Conservation (phyloP, 164 flowering plant species). For the Aristolochia californica region DNA sequence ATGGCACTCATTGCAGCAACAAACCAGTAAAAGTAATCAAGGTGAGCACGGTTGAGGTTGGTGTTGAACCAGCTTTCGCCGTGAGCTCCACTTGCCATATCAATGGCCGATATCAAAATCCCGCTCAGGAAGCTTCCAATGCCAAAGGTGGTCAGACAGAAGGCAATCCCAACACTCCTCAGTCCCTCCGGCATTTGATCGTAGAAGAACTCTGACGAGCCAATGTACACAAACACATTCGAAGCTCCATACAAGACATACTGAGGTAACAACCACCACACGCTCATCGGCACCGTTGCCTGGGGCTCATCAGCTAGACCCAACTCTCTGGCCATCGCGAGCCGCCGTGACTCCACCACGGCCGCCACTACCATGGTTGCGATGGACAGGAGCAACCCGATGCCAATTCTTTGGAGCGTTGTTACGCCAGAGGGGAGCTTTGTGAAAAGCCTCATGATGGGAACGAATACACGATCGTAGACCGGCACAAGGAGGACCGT, state of each 20-base stretch:
- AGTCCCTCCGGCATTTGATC: slow-evolving; percentile 7
- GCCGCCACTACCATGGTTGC: slow-evolving; percentile 8
- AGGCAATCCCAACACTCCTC: slow-evolving; percentile 5
- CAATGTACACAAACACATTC: slow-evolving; percentile 3
- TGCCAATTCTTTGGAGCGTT: slow-evolving; percentile 19
- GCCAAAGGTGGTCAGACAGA: slow-evolving; percentile 1
- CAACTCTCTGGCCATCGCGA: slow-evolving; percentile 3
- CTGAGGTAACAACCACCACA: slow-evolving; percentile 11
- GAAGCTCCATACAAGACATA: not conserved
- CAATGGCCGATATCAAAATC: not conserved
- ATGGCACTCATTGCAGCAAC: slow-evolving; percentile 7
- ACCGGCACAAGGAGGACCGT: slow-evolving; percentile 14
- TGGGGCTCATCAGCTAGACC: slow-evolving; percentile 2
- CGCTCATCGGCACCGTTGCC: slow-evolving; percentile 4
- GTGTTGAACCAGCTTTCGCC: slow-evolving; percentile 7
- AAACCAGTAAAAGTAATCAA: slow-evolving; percentile 14
- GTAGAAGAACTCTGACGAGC: slow-evolving; percentile 9
- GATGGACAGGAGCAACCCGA: slow-evolving; percentile 1
- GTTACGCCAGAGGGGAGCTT: slow-evolving; percentile 16
- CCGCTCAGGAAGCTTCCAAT: slow-evolving; percentile 7
- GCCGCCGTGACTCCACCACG: slow-evolving; percentile 5
- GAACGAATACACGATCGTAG: slow-evolving; percentile 19
- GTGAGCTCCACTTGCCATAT: not conserved
- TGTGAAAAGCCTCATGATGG: slow-evolving; percentile 9
- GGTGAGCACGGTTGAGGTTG: slow-evolving; percentile 9